Evolutionary conservation across 257 asterid species (phyloP).

Genomic region (Nicotiana knightiana): DNA sequence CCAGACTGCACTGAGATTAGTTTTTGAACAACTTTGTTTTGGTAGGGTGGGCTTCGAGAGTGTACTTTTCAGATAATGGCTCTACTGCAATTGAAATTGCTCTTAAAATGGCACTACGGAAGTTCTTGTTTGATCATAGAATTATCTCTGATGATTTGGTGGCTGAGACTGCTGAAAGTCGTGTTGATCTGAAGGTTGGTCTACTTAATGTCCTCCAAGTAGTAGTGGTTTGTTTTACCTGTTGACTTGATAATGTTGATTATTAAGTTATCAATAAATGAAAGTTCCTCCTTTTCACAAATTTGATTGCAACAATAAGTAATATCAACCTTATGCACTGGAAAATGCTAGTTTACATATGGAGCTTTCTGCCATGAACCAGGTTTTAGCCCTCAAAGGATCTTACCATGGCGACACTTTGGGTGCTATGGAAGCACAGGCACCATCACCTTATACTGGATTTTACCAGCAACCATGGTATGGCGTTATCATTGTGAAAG

Average conservation of each 20-base stretch:
- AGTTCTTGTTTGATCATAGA: conserved; percentile 66
- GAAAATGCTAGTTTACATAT: conserved; percentile 8
- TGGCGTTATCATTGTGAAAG: conserved; percentile 8
- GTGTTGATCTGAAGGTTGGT: conserved; percentile 66
- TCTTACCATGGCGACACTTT: conserved; percentile 98
- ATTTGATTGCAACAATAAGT: background rate
- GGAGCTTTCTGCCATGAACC: conserved; percentile 9
- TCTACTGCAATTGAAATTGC: conserved; percentile 98
- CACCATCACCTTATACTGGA: conserved; percentile 95
- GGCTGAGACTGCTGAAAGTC: conserved; percentile 25
- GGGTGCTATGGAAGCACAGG: conserved; percentile 99
- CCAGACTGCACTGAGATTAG: conserved; percentile 6
- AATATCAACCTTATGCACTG: background rate
- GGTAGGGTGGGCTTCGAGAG: conserved; percentile 94
- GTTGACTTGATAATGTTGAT: background rate
- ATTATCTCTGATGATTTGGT: conserved; percentile 30
- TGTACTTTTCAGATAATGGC: conserved; percentile 92
- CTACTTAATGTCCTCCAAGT: background rate
- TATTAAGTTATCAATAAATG: too few relatives aligned
- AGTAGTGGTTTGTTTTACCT: background rate
- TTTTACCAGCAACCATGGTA: conserved; percentile 99
- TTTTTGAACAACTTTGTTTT: conserved; percentile 6
- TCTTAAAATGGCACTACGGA: conserved; percentile 96
- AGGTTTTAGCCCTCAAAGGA: conserved; percentile 96
- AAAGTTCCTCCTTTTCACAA: background rate